Evolutionary conservation across 2,329 filamentous ascomycete genomes (phyloP), one percentile per base, ranked within the genome.

Genomic region (Aspergillus flavus): DNA sequence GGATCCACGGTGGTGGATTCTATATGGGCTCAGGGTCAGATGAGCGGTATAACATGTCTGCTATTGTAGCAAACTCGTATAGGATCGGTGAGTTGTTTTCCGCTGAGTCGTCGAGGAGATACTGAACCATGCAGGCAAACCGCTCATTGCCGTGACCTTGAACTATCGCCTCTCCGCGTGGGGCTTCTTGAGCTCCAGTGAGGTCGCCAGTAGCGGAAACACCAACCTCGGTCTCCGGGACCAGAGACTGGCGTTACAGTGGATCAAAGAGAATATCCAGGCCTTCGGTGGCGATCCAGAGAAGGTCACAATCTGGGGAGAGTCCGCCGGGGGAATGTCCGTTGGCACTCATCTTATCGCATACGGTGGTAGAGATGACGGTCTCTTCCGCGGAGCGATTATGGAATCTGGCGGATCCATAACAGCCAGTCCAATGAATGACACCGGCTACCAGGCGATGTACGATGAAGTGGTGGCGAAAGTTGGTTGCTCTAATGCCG

Each of bases 381-480:
- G 76, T 4, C 77, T 89, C 0, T 89, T 88, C 72, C 79, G 83
- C 6, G 81, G 74, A 21, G 84, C 79, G 3, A 85, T 88, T 34
- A 75, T 81, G 46, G 75, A 87, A 21, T 83, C 81, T 0, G 81
- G 84, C 12, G 83, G 86, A 30, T 83, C 84, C 9, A 82, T 87
- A 12, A n/a, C 62, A 5, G 58, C 69, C 79, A 85, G 55, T 71
- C 79, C 52, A 58, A 69, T 71, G 21, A 81, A 81, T 52, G 73
- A 75, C 14, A 76, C 77, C 3, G 74, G 71, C 16, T 81, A 69
- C 34, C 72, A 73, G 58, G 61, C 84, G 0, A 78, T 87, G 4
- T 93, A 91, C 71, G 83, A 92, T 70, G 77, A 79, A 0, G 85
- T 93, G 3, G 86, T 89, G 7, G 69, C 75, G 2, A 79, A 81